Conservation (phyloP, 805 yeast genomes). For the Cyberlindnera veronae region DNA sequence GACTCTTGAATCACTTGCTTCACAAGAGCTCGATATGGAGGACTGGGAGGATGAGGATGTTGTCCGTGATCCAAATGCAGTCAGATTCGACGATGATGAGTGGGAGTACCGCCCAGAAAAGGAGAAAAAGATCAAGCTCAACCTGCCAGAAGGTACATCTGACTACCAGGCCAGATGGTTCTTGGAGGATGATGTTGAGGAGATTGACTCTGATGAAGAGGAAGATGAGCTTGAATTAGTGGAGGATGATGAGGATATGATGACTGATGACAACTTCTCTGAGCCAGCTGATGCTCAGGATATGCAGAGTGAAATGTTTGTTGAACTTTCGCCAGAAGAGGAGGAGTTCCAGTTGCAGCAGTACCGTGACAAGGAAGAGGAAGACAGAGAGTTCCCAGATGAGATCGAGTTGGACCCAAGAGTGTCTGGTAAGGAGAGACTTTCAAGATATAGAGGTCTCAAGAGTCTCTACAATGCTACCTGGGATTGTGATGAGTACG, state of each 20-base stretch:
- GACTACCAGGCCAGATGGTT: slow-evolving; percentile 81
- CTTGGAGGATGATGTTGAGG: slow-evolving; percentile 48
- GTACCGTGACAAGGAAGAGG: slow-evolving; percentile 68
- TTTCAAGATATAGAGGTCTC: slow-evolving; percentile 81
- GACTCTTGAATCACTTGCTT: slow-evolving; percentile 55
- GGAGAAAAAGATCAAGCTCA: slow-evolving; percentile 39
- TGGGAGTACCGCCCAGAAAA: slow-evolving; percentile 37
- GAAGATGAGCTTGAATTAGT: slow-evolving; percentile 22
- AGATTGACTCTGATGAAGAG: slow-evolving; percentile 24
- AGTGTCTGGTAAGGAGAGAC: slow-evolving; percentile 70
- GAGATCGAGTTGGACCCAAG: slow-evolving; percentile 82
- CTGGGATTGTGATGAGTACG: slow-evolving; percentile 87
- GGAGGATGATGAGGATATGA: slow-evolving; percentile 21
- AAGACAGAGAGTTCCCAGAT: slow-evolving; percentile 92
- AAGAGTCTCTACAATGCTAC: slow-evolving; percentile 73
- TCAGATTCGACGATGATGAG: slow-evolving; percentile 37
- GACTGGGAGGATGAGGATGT: slow-evolving; percentile 36
- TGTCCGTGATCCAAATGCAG: slow-evolving; percentile 19
- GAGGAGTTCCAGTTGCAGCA: slow-evolving; percentile 72
- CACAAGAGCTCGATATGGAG: slow-evolving; percentile 49
- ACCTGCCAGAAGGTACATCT: slow-evolving; percentile 71
- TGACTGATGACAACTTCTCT: slow-evolving; percentile 30
- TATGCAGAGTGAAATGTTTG: slow-evolving; percentile 53
- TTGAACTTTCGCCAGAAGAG: slow-evolving; percentile 76
- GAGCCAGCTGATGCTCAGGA: slow-evolving; percentile 30